Base-by-base conservation (phyloP, 2,329 filamentous ascomycete genomes). In the Metarhizium humberi region DNA sequence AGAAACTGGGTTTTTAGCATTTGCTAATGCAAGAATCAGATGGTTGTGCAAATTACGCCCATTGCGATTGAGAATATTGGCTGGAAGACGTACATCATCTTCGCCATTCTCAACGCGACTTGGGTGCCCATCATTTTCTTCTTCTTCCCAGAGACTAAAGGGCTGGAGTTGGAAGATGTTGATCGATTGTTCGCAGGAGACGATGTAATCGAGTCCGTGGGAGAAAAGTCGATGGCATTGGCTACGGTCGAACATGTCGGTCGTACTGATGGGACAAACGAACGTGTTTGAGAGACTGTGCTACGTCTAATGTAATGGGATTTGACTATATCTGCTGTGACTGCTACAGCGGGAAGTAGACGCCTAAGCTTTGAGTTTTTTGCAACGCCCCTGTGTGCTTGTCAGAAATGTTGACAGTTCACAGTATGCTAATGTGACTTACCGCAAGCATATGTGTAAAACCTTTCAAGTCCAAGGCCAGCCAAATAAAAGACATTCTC, bases 121-220 rank as follows among this genome's bases (percentile, higher is more conserved):
- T 67, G 61, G 51, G 61, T 68, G 1, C 65, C 64, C 1, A 58
- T 67, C 6, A 64, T 68, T 11, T 66, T 64, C 40, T 55, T 66
- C 1, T 66, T 66, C 54, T 67, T 66, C 40, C 64, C 64, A 0
- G 64, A 68, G 36, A 67, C 66, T 3, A 67, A 66, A 40, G 64
- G 64, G 0, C 56, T 73, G 57, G 60, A 74, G 71, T 60, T 79
- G 69, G 54, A 81, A 69, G 59, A 70, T 65, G 62, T 73, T 72
- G 55, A 73, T 63, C 3, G 66, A 65, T 59, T 72, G 10, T 60
- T 61, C 50, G 55, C 52, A 7, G 47, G 20, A 6, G 56, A 59
- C 0, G 47, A 54, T 65, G 11, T 67, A 64, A 11, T 67, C 55
- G 0, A 45, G 3, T 49, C 38, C 13, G 10, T 40, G 14, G 38